A percentile compares a stretch with the other conserved stretches of the same genome.
These are phyloP conservation scores for Candida khao-thaluensis DNA, from an alignment of 805 yeast species.

Conservation along the genomic window DNA sequence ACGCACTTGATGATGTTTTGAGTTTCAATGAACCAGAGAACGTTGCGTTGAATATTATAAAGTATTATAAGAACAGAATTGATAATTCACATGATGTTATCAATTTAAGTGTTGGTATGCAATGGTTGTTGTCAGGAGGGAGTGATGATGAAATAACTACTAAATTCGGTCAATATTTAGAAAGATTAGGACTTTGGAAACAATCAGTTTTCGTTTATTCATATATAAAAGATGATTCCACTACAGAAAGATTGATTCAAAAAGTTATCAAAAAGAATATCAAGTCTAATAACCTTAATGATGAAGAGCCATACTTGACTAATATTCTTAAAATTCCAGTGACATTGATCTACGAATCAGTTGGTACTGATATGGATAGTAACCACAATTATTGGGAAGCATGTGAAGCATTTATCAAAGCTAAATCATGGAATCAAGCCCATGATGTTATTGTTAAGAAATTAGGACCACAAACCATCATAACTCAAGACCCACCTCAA, in stretches of 20 bases:
- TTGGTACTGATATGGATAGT: slow-evolving; percentile 55
- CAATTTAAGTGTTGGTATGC: slow-evolving; percentile 34
- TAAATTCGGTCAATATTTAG: slow-evolving; percentile 50
- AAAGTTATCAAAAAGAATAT: slow-evolving; percentile 34
- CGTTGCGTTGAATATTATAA: slow-evolving; percentile 22
- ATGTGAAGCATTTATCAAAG: slow-evolving; percentile 59
- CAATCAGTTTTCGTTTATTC: slow-evolving; percentile 65
- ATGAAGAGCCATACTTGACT: slow-evolving; percentile 37
- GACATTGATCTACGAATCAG: slow-evolving; percentile 50
- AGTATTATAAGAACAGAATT: slow-evolving; percentile 14
- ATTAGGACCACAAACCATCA: slow-evolving; percentile 74
- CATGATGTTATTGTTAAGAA: slow-evolving; percentile 52
- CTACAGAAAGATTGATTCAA: slow-evolving; percentile 43
- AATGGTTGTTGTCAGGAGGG: slow-evolving; percentile 41
- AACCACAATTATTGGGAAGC: slow-evolving; percentile 56
- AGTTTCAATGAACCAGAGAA: slow-evolving; percentile 13
- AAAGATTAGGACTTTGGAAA: slow-evolving; percentile 45
- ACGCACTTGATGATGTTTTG: slow-evolving; percentile 13
- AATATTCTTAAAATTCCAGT: slow-evolving; percentile 48
- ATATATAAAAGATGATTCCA: slow-evolving; percentile 50
- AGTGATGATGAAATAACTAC: slow-evolving; percentile 13
- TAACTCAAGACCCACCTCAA: slow-evolving; percentile 40
- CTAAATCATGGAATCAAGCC: slow-evolving; percentile 61
- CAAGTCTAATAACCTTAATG: slow-evolving; percentile 20
- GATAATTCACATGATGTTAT: slow-evolving; percentile 7